Conservation (phyloP, 2,329 filamentous ascomycete species). For the Aspergillus ibericus region DNA sequence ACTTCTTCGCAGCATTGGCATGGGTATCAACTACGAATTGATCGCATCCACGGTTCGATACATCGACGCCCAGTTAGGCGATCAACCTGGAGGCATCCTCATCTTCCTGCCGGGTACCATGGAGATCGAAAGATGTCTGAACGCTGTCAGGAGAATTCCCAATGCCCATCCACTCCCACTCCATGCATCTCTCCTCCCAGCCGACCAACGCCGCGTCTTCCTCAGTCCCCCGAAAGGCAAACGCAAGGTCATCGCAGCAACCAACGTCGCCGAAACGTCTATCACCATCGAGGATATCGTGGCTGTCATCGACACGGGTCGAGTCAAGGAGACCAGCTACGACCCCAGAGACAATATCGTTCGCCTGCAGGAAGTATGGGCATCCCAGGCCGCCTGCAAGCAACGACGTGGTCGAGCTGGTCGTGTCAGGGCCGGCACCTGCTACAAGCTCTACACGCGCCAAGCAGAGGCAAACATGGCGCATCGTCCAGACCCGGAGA, state of each 20-base stretch:
- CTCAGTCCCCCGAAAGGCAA: constrained; percentile 71
- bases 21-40: constrained; percentile 88
- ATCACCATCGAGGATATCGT: constrained; percentile 98
- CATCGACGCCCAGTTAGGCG: constrained; percentile 75
- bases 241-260: constrained; percentile 89
- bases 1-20: constrained; percentile 70
- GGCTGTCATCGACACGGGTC: constrained; percentile 90
- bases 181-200: constrained; percentile 86
- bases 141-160: constrained; percentile 63
- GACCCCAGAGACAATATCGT: constrained; percentile 92
- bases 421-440: constrained; percentile 84
- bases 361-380: constrained; percentile 91
- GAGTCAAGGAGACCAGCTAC: constrained; percentile 95
- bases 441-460: constrained; percentile 92
- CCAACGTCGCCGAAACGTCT: constrained; percentile 96
- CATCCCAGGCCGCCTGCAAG: constrained; percentile 88
- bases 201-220: constrained; percentile 87
- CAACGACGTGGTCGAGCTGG: constrained; percentile 91
- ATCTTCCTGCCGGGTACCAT: constrained; percentile 91
- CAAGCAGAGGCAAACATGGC: constrained; percentile 82
- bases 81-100: constrained; percentile 81
- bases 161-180: constrained; percentile 79
- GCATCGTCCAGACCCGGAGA: constrained; percentile 88
- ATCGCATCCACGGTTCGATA: constrained; percentile 75
- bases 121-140: constrained; percentile 83